phyloP scores from a whole-genome alignment of 371 early-diverging fungal genomes.

The Conidiobolus incongruus region DNA sequence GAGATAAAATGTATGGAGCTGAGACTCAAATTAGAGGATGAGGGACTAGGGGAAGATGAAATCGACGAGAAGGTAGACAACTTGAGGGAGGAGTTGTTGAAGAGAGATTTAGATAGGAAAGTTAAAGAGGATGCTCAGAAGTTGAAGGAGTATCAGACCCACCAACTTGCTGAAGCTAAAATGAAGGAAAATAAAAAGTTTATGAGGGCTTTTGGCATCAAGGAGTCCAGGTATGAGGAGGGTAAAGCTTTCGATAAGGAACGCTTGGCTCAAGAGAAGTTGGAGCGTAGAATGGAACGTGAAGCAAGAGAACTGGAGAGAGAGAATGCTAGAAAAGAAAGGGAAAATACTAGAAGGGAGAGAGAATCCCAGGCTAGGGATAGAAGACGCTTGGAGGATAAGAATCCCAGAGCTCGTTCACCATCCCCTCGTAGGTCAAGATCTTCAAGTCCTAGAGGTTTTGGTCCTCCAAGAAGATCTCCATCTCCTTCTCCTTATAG shows the following conservation, averaged over 20 bases:
- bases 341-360: no score
- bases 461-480: no score
- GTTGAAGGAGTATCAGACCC: slow-evolving; percentile 28
- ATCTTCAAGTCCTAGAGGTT: no score
- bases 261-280: slow-evolving; percentile 29
- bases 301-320: background rate
- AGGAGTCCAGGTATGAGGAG: slow-evolving; percentile 29
- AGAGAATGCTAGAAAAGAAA: slow-evolving; percentile 1
- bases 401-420: no score
- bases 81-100: slow-evolving; percentile 21
- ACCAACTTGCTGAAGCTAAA: slow-evolving; percentile 49
- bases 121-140: slow-evolving; percentile 8
- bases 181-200: slow-evolving; percentile 31
- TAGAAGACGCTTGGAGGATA: no score
- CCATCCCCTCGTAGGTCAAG: no score
- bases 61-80: slow-evolving; percentile 28
- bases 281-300: no score
- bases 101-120: slow-evolving; percentile 19
- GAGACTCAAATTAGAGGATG: slow-evolving; percentile 54
- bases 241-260: slow-evolving; percentile 68
- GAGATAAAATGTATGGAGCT: slow-evolving; percentile 68
- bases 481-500: no score
- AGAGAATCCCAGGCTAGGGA: no score
- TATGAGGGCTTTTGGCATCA: slow-evolving; percentile 46
- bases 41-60: slow-evolving; percentile 30